Evolutionary conservation across 768 basidiomycete species (phyloP).

Genomic region (Auriscalpium orientale): DNA sequence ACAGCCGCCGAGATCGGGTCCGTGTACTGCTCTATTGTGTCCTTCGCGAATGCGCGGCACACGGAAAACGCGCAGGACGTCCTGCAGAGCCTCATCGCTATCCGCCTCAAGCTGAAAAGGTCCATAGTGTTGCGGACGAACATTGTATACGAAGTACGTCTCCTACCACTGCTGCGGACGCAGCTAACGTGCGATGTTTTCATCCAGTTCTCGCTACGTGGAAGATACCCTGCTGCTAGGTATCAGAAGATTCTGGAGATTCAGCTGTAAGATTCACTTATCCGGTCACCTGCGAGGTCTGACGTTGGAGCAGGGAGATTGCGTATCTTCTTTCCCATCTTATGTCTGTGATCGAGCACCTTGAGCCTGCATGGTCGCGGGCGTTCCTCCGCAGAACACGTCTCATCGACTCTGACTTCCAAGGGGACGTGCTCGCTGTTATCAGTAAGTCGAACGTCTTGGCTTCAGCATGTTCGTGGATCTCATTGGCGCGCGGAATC

Average conservation of each 20-base stretch:
- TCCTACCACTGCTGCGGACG: not conserved
- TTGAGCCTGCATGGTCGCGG: conserved; percentile 71
- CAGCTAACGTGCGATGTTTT: not conserved
- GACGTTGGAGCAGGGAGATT: conserved; percentile 43
- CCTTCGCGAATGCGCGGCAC: conserved; percentile 52
- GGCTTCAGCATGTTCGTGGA: too few species aligned
- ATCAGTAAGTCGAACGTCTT: conserved; percentile 42
- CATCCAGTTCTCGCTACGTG: conserved; percentile 62
- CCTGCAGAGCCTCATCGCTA: conserved; percentile 59
- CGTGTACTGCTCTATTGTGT: conserved; percentile 70
- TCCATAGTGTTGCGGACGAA: conserved; percentile 50
- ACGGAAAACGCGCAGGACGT: conserved; percentile 48
- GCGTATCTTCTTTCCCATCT: conserved; percentile 65
- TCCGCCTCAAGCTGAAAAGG: conserved; percentile 65
- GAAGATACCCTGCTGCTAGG: conserved; percentile 73
- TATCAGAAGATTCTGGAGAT: conserved; percentile 64
- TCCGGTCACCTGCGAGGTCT: not conserved
- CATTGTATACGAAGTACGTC: conserved; percentile 56
- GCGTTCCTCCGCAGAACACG: conserved; percentile 72
- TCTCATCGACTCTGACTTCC: conserved; percentile 71
- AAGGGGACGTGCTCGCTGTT: conserved; percentile 79
- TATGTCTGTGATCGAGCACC: conserved; percentile 60
- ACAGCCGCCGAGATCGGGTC: conserved; percentile 60
- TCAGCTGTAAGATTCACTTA: conserved; percentile 44
- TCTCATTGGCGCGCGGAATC: not conserved